These are phyloP conservation scores for Zymoseptoria pseudotritici DNA, from an alignment of 2,329 filamentous ascomycete genomes.

Conservation along the genomic window DNA sequence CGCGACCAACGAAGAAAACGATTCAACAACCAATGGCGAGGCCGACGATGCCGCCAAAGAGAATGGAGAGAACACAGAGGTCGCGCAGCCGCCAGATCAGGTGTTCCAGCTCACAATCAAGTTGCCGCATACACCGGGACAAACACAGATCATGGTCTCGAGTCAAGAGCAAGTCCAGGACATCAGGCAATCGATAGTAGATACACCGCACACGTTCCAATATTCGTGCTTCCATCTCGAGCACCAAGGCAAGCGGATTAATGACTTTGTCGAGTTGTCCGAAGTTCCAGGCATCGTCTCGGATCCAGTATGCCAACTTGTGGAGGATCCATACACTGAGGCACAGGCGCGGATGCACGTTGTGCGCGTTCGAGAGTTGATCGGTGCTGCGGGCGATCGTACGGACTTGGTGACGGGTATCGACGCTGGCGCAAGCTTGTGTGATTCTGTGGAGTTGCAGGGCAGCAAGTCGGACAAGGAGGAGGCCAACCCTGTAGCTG, in stretches of 20 bases:
- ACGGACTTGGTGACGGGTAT: slow-evolving; percentile 83
- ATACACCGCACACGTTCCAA: slow-evolving; percentile 85
- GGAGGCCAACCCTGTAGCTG: slow-evolving; percentile 45
- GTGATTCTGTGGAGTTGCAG: slow-evolving; percentile 59
- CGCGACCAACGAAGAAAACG: slow-evolving; percentile 13
- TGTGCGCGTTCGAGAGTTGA: slow-evolving; percentile 81
- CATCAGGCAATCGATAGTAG: slow-evolving; percentile 91
- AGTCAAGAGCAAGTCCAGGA: slow-evolving; percentile 93
- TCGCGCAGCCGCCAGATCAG: slow-evolving; percentile 24
- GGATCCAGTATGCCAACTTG: slow-evolving; percentile 70
- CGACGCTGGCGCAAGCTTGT: slow-evolving; percentile 74
- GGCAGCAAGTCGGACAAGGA: slow-evolving; percentile 20
- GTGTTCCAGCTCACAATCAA: slow-evolving; percentile 69
- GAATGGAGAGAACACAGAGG: slow-evolving; percentile 17
- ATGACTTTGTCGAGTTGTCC: slow-evolving; percentile 87
- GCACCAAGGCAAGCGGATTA: slow-evolving; percentile 79
- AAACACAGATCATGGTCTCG: slow-evolving; percentile 79
- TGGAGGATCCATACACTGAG: slow-evolving; percentile 95
- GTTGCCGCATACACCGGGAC: slow-evolving; percentile 69
- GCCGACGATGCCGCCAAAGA: slow-evolving; percentile 10
- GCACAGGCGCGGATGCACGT: slow-evolving; percentile 96
- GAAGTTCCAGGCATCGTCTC: slow-evolving; percentile 74
- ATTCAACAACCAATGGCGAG: slow-evolving; percentile 9
- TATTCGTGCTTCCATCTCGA: slow-evolving; percentile 99
- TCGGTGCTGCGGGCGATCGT: slow-evolving; percentile 83